Base-by-base conservation (phyloP, 371 early-diverging fungal species). In the Neoconidiobolus thromboides region DNA sequence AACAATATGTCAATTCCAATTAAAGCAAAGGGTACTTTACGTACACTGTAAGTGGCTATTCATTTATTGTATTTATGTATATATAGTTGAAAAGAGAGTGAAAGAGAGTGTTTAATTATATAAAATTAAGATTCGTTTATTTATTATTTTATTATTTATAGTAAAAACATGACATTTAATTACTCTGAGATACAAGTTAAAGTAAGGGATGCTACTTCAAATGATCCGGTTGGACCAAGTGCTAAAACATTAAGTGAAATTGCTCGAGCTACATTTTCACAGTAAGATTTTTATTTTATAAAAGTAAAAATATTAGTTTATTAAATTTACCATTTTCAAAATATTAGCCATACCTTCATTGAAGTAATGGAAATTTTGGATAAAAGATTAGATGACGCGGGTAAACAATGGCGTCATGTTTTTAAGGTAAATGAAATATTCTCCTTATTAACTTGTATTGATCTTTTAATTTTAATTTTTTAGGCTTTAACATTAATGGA, bases 351-450 rank as follows among this genome's bases (percentile, higher is more conserved):
- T 60, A 83, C 86, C 50, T 93, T 93, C 77, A 64, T 87, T 62
- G 95, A 91, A 64, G 85, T 97, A 53, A 95, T 97, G 95, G 91
- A 92, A 66, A 92, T 96, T 73, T 68, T 97, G 43, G 96, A 96
- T 70, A 94, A 91, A 76, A 78, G 96, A 12, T 69, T 97, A 66
- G 94, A 96, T 67, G 96, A 96, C 71, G 82, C 86, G 62, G 98
- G 98, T 12, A 93, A 91, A 73, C 85, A 93, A 75, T 97, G 98
- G 98, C 76, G 96, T 51, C 98, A 97, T 70, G 96, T 97, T 14
- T 94, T 86, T 71, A 97, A 96, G 80, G 92, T 83, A 73, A 64
- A 64, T 53, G 26, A 26, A n/a, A n/a, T n/a, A n/a, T n/a, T n/a
- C n/a, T n/a, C n/a, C n/a, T n/a, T 49, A 46, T 37, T 46, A 36